phyloP scores from a whole-genome alignment of 2,329 filamentous ascomycete species.

The Periconia digitata region DNA sequence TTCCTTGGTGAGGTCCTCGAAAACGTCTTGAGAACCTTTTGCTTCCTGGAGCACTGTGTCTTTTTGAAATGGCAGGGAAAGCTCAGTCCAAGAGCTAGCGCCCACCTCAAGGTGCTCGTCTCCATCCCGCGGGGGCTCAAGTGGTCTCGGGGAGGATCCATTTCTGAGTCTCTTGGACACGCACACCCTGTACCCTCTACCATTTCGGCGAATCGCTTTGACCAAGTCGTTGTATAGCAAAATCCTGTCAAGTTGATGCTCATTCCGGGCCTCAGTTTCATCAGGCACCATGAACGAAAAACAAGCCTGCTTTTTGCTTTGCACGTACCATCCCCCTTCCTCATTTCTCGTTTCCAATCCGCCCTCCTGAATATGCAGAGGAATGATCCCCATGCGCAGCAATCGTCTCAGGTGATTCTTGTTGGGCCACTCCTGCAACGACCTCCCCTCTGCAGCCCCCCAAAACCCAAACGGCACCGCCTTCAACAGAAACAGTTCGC shows the following conservation, averaged over 20 bases:
- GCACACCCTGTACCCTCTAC: background rate
- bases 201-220: too few species aligned
- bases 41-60: conserved; percentile 11
- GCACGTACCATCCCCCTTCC: background rate
- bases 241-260: too few species aligned
- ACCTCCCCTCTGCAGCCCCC: background rate
- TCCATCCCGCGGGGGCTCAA: background rate
- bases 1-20: background rate
- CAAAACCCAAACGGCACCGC: conserved; percentile 8
- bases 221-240: too few species aligned
- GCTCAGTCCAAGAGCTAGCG: conserved; percentile 5
- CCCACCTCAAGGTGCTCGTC: conserved; percentile 12
- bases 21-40: background rate
- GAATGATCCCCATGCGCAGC: conserved; percentile 15
- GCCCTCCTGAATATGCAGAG: conserved; percentile 17
- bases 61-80: conserved; percentile 11
- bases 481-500: conserved; percentile 3
- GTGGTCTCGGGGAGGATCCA: background rate
- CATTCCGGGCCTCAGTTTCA: too few species aligned
- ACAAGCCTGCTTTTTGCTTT: conserved; percentile 16
- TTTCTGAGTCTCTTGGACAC: background rate
- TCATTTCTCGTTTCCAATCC: conserved; percentile 1
- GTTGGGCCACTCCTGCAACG: background rate
- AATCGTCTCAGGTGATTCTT: conserved; percentile 8
- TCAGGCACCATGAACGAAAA: conserved; percentile 21